phyloP scores from a whole-genome alignment of 345 rosid genomes.

The Populus alba region DNA sequence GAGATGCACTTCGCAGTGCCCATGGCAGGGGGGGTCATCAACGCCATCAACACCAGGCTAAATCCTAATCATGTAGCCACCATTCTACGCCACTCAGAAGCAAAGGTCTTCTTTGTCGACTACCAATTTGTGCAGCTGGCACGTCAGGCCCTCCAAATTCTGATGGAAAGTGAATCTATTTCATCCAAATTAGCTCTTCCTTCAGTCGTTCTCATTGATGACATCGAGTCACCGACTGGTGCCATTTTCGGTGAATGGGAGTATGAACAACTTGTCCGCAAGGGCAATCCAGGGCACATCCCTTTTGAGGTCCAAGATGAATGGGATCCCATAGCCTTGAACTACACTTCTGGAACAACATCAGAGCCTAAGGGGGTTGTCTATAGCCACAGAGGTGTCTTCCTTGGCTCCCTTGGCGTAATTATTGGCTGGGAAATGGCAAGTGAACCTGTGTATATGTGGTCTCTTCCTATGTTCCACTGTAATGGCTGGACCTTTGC shows the following conservation, averaged over 20 bases:
- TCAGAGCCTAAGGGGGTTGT: constrained; percentile 73
- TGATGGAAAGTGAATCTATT: constrained; percentile 7
- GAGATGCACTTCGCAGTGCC: constrained; percentile 94
- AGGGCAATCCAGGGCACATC: constrained; percentile 36
- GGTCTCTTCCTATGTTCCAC: constrained; percentile 87
- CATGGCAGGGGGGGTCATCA: constrained; percentile 75
- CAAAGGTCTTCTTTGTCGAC: constrained; percentile 67
- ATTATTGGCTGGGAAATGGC: constrained; percentile 67
- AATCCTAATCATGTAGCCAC: constrained; percentile 61
- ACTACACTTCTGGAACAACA: constrained; percentile 77
- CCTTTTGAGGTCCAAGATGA: constrained; percentile 38
- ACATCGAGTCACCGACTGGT: constrained; percentile 49
- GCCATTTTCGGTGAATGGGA: constrained; percentile 44
- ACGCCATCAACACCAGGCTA: constrained; percentile 70
- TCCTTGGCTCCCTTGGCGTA: constrained; percentile 52
- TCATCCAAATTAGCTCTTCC: constrained; percentile 22
- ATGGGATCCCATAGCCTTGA: constrained; percentile 64
- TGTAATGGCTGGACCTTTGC: constrained; percentile 84
- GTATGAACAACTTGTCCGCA: constrained; percentile 51
- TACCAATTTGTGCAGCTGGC: constrained; percentile 46
- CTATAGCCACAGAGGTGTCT: constrained; percentile 76
- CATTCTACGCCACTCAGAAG: constrained; percentile 61
- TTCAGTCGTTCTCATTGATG: constrained; percentile 50
- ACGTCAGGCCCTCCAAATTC: constrained; percentile 43
- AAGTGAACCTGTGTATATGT: constrained; percentile 58